Evolutionary conservation across 768 basidiomycete genomes (phyloP), one percentile per base, ranked within the genome.

Genomic region (Tulasnella sp.): DNA sequence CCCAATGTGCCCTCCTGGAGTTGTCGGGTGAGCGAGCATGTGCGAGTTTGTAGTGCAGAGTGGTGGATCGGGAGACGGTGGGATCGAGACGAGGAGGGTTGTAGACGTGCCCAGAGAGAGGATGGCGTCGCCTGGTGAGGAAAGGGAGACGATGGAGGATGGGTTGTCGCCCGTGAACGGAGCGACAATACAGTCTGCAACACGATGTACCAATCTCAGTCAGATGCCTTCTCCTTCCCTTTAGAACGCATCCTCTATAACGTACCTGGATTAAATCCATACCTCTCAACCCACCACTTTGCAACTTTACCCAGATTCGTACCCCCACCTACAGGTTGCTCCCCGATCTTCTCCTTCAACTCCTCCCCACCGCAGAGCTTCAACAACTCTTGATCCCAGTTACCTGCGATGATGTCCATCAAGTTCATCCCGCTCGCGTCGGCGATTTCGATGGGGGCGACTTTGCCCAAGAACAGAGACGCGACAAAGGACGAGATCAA

Each of bases 81-180:
- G 91, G 38, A 92, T 90, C 36, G 92, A 93, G 58, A 97, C 89
- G 24, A 97, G 88, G 81, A 95, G 89, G 3, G 95, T 96, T 0
- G 94, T 95, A 0, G 94, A 95, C 16, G 95, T 97, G 34, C 95
- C 95, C 34, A 96, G 88, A 12, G 94, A 96, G 38, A 96, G 89
- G 27, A 96, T 86, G 27, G 93, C 95, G 83, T 96, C 94, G 74
- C 93, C 93, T 1, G 93, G 91, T 19, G 90, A 89, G 39, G 91
- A 91, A 40, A 93, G 86, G 0, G 91, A 90, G 75, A 94, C 89
- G 76, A 95, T 91, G 18, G 94, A 94, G 4, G 94, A 93, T 8
- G 94, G 93, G 84, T 97, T 97, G 84, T 97, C 95, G 4, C 95
- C 95, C 0, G 94, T 95, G 83, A 96, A 95, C 0, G 94, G 93